Percentiles rank a stretch among this genome's conserved stretches.
Conservation (phyloP, 139 green algal species). For the Chlorokybus atmophyticus region DNA sequence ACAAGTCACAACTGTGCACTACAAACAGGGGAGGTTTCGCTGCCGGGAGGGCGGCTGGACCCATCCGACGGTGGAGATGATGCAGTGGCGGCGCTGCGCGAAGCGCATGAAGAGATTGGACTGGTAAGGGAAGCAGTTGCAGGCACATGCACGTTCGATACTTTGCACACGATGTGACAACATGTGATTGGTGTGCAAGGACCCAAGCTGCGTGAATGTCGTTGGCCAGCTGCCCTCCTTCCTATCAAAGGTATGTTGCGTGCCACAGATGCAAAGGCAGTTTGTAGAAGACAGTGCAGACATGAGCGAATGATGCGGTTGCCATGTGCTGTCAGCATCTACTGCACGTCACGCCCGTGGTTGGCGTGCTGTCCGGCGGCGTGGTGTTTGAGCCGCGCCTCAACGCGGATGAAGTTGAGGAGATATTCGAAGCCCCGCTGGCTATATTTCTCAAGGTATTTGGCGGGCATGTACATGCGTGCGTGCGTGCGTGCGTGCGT, state of each 20-base stretch:
- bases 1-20: neutral
- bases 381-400: constrained; percentile 7
- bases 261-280: neutral
- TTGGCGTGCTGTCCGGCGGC: constrained; percentile 8
- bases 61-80: constrained; percentile 15
- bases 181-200: no score
- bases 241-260: constrained; percentile 17
- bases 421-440: constrained; percentile 17
- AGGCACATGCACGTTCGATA: no score
- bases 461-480: neutral
- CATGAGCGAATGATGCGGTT: neutral
- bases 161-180: no score
- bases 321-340: constrained; percentile 9
- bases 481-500: neutral
- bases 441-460: constrained; percentile 21
- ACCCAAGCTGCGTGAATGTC: constrained; percentile 9
- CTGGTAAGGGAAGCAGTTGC: no score
- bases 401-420: constrained; percentile 18
- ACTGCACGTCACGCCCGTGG: constrained; percentile 20
- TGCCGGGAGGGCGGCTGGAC: constrained; percentile 24
- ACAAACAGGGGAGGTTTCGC: constrained; percentile 18
- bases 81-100: constrained; percentile 17
- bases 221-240: constrained; percentile 20
- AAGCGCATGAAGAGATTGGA: constrained; percentile 25
- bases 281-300: neutral